Evolutionary conservation across 257 asterid species (phyloP), one percentile per base, ranked within the genome.

Genomic region (Salvia splendens): DNA sequence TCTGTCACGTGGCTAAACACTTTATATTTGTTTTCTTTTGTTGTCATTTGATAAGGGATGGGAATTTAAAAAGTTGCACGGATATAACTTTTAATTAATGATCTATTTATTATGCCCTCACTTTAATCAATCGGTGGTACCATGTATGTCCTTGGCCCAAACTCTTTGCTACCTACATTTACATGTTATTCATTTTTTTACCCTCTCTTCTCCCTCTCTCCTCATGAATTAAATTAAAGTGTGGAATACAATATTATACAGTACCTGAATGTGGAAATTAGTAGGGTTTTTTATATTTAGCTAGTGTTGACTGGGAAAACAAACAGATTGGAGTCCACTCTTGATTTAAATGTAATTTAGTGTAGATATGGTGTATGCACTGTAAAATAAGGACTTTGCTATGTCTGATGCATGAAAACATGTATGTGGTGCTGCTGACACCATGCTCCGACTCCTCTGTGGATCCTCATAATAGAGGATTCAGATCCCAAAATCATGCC

Each of bases 91-190:
- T 24, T 24, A 24, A 24, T 24, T 24, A 24, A 24, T 24, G 30
- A 24, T 24, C 30, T 24, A 24, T 24, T 24, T 24, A 24, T 40
- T 52, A 43, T 56, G 67, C 47, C 11, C 38, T 52, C 51, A 14
- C 57, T 62, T 52, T 24, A 20, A 24, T 52, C 49, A 50, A 51
- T 42, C 30, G 45, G 45, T 40, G 6, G 11, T 72, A 46, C 30
- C 30, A 24, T 24, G 36, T 57, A 50, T 58, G 66, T 45, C 46
- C 73, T 65, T 60, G 24, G 65, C 73, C 43, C 69, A 10, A 67
- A 61, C 57, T 52, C 42, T 50, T 59, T 58, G 64, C 62, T n/a
- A 53, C 66, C 65, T 51, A 12, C 20, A 20, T 24, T 57, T 65
- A 28, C 30, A 46, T 47, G 59, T 11, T 48, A 20, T 73, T 16